Conservation (phyloP, 1,139 yeast species). For the Maudiozyma humilis region DNA sequence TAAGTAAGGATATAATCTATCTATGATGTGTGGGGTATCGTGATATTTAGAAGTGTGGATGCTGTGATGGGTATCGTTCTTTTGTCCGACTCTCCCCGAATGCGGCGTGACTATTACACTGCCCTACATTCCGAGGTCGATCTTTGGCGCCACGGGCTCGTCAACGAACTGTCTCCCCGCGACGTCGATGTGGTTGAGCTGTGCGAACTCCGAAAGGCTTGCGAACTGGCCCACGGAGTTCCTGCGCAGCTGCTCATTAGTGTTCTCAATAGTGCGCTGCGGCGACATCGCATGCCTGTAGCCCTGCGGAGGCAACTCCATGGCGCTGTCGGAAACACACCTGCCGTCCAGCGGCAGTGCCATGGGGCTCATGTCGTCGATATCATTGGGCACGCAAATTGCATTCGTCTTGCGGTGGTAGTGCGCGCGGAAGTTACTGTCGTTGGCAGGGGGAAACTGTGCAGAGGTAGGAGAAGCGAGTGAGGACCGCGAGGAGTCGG, state of each 20-base stretch:
- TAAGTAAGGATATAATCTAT: not conserved
- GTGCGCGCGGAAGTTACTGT: not conserved
- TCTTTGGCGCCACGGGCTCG: conserved; percentile 19
- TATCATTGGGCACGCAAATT: conserved; percentile 2
- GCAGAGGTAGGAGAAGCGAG: not conserved
- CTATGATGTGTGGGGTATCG: not conserved
- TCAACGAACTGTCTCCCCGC: conserved; percentile 21
- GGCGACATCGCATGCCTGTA: conserved; percentile 14
- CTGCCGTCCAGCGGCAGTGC: not conserved
- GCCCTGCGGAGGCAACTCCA: not conserved
- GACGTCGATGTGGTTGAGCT: conserved; percentile 16
- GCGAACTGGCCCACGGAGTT: conserved; percentile 20
- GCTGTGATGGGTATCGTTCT: not conserved
- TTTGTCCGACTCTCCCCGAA: not conserved
- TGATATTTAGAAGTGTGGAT: no score
- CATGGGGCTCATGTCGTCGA: not conserved
- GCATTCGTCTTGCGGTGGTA: not conserved
- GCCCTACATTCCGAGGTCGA: conserved; percentile 10
- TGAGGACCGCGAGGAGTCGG: not conserved
- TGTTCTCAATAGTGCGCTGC: conserved; percentile 17
- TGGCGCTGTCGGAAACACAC: not conserved
- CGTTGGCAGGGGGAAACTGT: not conserved
- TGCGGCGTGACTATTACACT: not conserved
- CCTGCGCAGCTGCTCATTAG: conserved; percentile 25
- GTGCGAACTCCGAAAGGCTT: conserved; percentile 19